phyloP scores from a whole-genome alignment of 208 protist species.

The Naegleria lovaniensis region DNA sequence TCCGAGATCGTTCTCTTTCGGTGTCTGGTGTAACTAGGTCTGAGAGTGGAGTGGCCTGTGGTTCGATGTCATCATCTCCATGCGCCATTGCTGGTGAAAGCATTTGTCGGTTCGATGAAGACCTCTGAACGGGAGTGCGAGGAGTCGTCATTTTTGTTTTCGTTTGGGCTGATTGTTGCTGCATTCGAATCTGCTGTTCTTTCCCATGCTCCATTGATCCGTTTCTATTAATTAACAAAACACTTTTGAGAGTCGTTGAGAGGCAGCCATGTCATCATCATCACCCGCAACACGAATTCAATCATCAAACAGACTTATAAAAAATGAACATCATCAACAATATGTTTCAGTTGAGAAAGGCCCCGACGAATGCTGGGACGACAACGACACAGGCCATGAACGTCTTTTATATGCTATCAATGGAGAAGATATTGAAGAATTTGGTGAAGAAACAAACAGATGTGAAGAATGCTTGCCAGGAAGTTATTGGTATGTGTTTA shows the following conservation, averaged over 20 bases:
- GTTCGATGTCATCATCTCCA: neutral
- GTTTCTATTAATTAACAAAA: no score
- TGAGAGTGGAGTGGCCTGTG: neutral
- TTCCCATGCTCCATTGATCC: no score
- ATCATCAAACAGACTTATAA: neutral
- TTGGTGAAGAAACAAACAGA: neutral
- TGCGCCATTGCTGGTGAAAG: neutral
- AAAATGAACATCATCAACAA: neutral
- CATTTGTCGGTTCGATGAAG: no score
- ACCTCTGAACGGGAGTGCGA: neutral
- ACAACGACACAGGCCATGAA: neutral
- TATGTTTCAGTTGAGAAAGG: neutral
- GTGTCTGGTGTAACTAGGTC: neutral
- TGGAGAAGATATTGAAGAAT: neutral
- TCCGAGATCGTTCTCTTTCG: neutral
- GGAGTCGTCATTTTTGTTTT: neutral
- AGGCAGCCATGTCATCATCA: no score
- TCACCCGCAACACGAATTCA: no score
- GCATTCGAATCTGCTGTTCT: no score
- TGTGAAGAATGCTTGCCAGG: neutral
- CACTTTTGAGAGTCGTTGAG: no score
- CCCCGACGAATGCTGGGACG: neutral
- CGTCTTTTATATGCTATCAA: neutral
- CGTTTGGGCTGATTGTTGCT: no score
- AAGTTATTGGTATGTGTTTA: neutral